Conservation (phyloP, 371 early-diverging fungal species). For the Mortierella sp. region DNA sequence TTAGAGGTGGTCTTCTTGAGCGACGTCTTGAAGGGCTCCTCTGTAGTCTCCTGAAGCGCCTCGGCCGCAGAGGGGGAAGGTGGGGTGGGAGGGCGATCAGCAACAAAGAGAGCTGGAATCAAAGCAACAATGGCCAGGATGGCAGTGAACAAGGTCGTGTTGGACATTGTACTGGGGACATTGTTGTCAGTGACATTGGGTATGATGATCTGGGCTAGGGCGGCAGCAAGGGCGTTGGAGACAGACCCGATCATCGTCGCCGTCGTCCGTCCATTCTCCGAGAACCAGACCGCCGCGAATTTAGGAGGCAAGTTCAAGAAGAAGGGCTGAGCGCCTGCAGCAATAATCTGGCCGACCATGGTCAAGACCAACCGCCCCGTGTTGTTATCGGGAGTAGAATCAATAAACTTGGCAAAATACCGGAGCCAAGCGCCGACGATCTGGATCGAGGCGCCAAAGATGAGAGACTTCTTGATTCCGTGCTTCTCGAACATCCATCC, state of each 20-base stretch:
- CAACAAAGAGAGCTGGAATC: slow-evolving; percentile 65
- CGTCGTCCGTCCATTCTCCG: slow-evolving; percentile 71
- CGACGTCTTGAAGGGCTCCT: slow-evolving; percentile 62
- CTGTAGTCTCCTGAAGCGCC: slow-evolving; percentile 42
- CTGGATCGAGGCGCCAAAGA: slow-evolving; percentile 63
- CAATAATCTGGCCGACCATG: slow-evolving; percentile 72
- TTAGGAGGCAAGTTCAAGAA: slow-evolving; percentile 73
- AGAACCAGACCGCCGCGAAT: slow-evolving; percentile 77
- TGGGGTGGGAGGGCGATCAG: slow-evolving; percentile 64
- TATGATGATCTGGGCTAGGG: slow-evolving; percentile 68
- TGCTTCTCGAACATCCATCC: slow-evolving; percentile 64
- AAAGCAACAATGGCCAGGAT: slow-evolving; percentile 61
- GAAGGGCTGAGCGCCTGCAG: slow-evolving; percentile 72
- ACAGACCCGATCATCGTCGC: slow-evolving; percentile 72
- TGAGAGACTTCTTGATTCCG: slow-evolving; percentile 64
- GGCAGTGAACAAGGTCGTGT: slow-evolving; percentile 65
- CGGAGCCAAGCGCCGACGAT: slow-evolving; percentile 73
- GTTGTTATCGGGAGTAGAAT: slow-evolving; percentile 55
- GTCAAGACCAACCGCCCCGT: slow-evolving; percentile 61
- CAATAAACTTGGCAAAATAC: slow-evolving; percentile 63
- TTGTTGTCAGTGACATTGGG: slow-evolving; percentile 63
- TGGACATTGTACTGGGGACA: slow-evolving; percentile 47
- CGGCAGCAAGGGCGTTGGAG: slow-evolving; percentile 65
- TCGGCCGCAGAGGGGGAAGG: slow-evolving; percentile 61
- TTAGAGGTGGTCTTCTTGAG: slow-evolving; percentile 64